These are phyloP conservation scores for Aspergillus caelatus DNA, from an alignment of 2,329 filamentous ascomycete species.

Conservation along the genomic window DNA sequence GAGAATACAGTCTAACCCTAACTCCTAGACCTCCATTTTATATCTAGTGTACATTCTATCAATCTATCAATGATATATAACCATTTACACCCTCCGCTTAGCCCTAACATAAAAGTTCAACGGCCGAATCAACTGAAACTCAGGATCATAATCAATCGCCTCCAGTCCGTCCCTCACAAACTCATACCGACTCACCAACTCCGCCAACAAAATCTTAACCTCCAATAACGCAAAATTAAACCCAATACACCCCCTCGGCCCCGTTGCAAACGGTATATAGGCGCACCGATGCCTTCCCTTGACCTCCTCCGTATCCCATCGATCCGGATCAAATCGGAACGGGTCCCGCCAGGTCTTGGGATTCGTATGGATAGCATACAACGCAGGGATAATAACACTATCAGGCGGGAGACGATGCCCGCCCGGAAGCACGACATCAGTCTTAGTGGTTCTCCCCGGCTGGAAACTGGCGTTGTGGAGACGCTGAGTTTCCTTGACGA, in stretches of 20 bases:
- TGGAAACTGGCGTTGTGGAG: slow-evolving; percentile 65
- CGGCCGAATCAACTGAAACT: slow-evolving; percentile 23
- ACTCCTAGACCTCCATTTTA: too few relatives aligned
- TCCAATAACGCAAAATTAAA: slow-evolving; percentile 66
- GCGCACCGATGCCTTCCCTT: slow-evolving; percentile 53
- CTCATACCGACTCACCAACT: slow-evolving; percentile 61
- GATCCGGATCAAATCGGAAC: slow-evolving; percentile 59
- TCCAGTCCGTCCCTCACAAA: slow-evolving; percentile 54
- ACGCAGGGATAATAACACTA: slow-evolving; percentile 56
- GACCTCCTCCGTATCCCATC: slow-evolving; percentile 59
- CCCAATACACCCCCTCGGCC: slow-evolving; percentile 60
- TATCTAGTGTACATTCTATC: too few relatives aligned
- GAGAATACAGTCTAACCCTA: too few relatives aligned
- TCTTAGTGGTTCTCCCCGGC: slow-evolving; percentile 59
- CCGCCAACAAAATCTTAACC: slow-evolving; percentile 57
- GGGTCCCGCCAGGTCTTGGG: slow-evolving; percentile 62
- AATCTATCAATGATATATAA: too few relatives aligned
- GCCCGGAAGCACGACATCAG: slow-evolving; percentile 61
- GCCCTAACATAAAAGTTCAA: slow-evolving; percentile 25
- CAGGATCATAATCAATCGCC: slow-evolving; percentile 30
- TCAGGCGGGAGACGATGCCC: slow-evolving; percentile 60
- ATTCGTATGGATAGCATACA: slow-evolving; percentile 55
- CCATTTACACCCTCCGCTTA: slow-evolving; percentile 33
- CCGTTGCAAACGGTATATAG: slow-evolving; percentile 62
- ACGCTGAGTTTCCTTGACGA: slow-evolving; percentile 64